Conservation (phyloP, 257 asterid species). For the Forsythia viridissima region DNA sequence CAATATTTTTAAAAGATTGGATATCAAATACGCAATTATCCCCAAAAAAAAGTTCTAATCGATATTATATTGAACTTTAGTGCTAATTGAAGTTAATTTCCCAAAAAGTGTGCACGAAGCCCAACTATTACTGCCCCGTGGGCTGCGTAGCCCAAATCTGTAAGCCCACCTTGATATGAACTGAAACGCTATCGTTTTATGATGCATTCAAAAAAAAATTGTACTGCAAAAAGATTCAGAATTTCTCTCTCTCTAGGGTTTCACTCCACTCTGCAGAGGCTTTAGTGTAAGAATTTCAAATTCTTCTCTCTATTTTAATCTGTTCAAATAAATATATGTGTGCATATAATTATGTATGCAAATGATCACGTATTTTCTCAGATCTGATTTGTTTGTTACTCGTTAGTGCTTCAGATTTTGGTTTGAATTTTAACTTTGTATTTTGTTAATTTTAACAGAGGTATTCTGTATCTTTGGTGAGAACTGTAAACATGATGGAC, state of each 20-base stretch:
- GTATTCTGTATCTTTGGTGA: slow-evolving; percentile 7
- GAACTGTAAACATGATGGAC: too few species aligned
- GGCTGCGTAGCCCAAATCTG: background rate
- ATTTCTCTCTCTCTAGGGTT: background rate
- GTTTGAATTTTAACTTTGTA: slow-evolving; percentile 10
- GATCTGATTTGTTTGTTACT: slow-evolving; percentile 26
- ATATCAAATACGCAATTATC: too few species aligned
- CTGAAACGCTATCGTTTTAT: background rate
- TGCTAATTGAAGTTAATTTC: too few species aligned
- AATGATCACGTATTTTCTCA: background rate
- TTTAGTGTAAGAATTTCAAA: background rate
- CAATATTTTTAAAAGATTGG: too few species aligned
- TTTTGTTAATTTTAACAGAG: slow-evolving; percentile 19
- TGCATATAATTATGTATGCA: too few species aligned
- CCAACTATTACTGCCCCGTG: background rate
- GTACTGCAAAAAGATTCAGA: background rate
- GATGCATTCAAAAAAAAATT: background rate
- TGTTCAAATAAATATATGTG: background rate
- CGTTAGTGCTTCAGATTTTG: slow-evolving; percentile 18
- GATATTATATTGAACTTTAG: too few species aligned
- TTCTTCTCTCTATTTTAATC: background rate
- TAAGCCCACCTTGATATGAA: background rate
- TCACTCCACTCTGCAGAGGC: background rate
- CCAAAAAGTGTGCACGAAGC: too few species aligned
- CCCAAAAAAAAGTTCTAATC: too few species aligned